Evolutionary conservation across 2,329 filamentous ascomycete species (phyloP).

Genomic region (Aspergillus clavatus): DNA sequence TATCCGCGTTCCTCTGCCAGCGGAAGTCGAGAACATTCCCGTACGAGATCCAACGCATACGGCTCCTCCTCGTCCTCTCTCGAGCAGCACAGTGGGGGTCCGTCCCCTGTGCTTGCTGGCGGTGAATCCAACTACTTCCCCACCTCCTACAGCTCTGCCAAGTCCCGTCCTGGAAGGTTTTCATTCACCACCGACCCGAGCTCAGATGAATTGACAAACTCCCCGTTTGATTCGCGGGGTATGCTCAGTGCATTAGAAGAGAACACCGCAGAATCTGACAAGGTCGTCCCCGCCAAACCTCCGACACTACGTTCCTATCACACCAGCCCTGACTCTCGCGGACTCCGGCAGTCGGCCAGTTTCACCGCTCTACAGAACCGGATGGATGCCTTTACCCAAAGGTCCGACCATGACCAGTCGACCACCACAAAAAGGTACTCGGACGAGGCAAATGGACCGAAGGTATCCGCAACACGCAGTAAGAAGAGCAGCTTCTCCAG

Average conservation of each 20-base stretch:
- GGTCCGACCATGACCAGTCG: slow-evolving; percentile 44
- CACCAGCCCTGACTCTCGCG: slow-evolving; percentile 54
- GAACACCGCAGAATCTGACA: slow-evolving; percentile 31
- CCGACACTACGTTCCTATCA: slow-evolving; percentile 46
- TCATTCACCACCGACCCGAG: slow-evolving; percentile 33
- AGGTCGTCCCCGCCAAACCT: slow-evolving; percentile 34
- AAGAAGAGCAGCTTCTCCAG: slow-evolving; percentile 88
- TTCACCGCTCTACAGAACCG: slow-evolving; percentile 52
- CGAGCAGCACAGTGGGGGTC: slow-evolving; percentile 39
- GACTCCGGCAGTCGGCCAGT: slow-evolving; percentile 62
- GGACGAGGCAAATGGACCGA: slow-evolving; percentile 66
- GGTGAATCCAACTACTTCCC: slow-evolving; percentile 28
- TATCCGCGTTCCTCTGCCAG: slow-evolving; percentile 41
- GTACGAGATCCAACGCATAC: slow-evolving; percentile 44
- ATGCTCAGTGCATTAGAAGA: slow-evolving; percentile 43
- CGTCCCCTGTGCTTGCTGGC: slow-evolving; percentile 35
- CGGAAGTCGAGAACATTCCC: slow-evolving; percentile 39
- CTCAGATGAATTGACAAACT: slow-evolving; percentile 44
- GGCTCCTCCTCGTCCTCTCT: slow-evolving; percentile 46
- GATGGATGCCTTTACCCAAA: slow-evolving; percentile 47
- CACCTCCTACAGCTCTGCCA: slow-evolving; percentile 21
- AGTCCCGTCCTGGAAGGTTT: slow-evolving; percentile 33
- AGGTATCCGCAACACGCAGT: slow-evolving; percentile 53
- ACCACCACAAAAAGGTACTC: slow-evolving; percentile 67
- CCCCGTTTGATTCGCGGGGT: slow-evolving; percentile 42